A percentile compares a stretch with the other conserved stretches of the same genome.
These are phyloP conservation scores for Phoma herbarum DNA, from an alignment of 2,329 filamentous ascomycete genomes.

Conservation along the genomic window DNA sequence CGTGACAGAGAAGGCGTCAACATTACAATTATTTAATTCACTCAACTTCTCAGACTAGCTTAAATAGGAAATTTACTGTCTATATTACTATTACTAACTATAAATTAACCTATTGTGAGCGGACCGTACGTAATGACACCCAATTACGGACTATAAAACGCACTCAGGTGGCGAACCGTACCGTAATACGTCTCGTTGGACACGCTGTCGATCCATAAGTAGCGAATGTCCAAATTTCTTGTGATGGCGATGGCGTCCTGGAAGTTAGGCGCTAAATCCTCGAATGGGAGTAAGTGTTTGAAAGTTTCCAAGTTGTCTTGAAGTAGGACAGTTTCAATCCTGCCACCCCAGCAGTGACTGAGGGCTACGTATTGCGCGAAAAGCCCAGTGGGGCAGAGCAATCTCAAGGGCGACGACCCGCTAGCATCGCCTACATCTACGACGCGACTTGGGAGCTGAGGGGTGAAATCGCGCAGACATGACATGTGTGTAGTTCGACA, in stretches of 20 bases:
- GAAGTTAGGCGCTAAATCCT: too few relatives aligned
- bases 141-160: too few relatives aligned
- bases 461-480: background rate
- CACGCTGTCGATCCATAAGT: too few relatives aligned
- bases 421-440: background rate
- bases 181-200: too few relatives aligned
- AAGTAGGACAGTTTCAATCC: background rate
- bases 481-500: background rate
- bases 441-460: background rate
- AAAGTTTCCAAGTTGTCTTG: background rate
- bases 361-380: background rate
- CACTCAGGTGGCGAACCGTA: too few relatives aligned
- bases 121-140: too few relatives aligned
- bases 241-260: background rate
- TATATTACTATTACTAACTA: too few relatives aligned
- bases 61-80: too few relatives aligned
- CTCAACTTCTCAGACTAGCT: too few relatives aligned
- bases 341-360: background rate
- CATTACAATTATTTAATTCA: too few relatives aligned
- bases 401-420: background rate
- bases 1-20: too few relatives aligned
- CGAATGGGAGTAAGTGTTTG: background rate
- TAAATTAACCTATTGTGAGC: too few relatives aligned
- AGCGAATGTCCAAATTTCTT: background rate
- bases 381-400: background rate